Evolutionary conservation across 2,329 filamentous ascomycete genomes (phyloP), one percentile per base, ranked within the genome.

Genomic region (Epichloe sylvatica): DNA sequence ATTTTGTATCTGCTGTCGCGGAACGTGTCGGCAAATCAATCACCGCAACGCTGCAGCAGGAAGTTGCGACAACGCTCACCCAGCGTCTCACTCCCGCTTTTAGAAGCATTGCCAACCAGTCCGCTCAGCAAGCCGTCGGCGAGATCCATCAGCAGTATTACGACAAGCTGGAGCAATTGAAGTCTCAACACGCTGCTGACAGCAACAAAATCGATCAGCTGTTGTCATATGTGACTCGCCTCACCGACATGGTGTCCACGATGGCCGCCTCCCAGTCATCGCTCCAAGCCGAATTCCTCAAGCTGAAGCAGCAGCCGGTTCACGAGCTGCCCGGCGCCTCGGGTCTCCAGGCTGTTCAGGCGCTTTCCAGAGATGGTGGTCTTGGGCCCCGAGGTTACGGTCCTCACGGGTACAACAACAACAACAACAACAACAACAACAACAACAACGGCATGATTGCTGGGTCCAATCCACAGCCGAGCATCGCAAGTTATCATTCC

Each of bases 1-100:
- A 90, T 45, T 72, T 92, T 38, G 70, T 87, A 54, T 83, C 83
- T 59, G 70, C 76, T 6, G 78, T 96, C 49, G 62, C 67, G 7
- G 86, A 94, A 48, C 77, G 81, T 46, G 76, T 94, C 35, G 73
- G 80, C 3, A 77, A 78, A 55, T 80, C 77, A 45, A 75, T 95
- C 33, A 71, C 78, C 4, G 69, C 77, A 41, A 80, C 78, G 49
- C 73, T 95, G 30, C 84, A 94, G 59, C 74, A 78, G 49, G 81
- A 86, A 50, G 73, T 94, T 45, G 67, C 76, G 13, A 71, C 73
- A 36, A 70, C 77, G 9, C 65, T 91, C 37, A 74, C 79, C 40
- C 75, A 74, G 52, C 76, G 76, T 33, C 72, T 92, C n/a, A 70
- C 78, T 2, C 83, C 86, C 2, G 71, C 79, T 11, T 74, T 91